Evolutionary conservation across 768 basidiomycete genomes (phyloP).

Genomic region (Leccinum boreale): DNA sequence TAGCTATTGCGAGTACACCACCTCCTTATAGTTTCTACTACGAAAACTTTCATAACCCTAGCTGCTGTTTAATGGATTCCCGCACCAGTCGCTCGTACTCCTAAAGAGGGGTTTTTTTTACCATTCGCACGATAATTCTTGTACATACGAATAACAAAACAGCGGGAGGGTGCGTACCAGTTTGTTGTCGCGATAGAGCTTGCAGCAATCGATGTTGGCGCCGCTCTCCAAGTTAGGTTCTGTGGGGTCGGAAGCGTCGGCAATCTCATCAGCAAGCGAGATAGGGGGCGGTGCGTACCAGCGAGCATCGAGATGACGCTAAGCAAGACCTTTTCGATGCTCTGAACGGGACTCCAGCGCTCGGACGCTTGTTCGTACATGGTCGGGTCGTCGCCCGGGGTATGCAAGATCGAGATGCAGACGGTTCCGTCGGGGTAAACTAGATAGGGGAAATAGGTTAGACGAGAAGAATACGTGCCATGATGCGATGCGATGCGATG

Average conservation of each 20-base stretch:
- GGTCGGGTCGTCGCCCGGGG: conserved; percentile 87
- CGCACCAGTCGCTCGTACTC: conserved; percentile 90
- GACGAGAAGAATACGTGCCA: not conserved
- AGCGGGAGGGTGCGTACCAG: conserved; percentile 34
- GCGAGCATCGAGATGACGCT: conserved; percentile 98
- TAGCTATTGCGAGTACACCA: conserved; percentile 8
- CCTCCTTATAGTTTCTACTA: conserved; percentile 14
- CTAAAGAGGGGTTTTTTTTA: conserved; percentile 23
- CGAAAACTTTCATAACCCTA: conserved; percentile 57
- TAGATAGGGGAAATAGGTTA: conserved; percentile 28
- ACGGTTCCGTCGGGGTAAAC: conserved; percentile 96
- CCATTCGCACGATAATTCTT: conserved; percentile 1
- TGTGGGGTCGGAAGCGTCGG: conserved; percentile 20
- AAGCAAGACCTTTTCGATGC: conserved; percentile 93
- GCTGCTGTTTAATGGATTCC: conserved; percentile 78
- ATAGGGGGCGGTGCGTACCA: conserved; percentile 44
- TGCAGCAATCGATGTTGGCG: conserved; percentile 97
- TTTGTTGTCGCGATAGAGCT: conserved; percentile 88
- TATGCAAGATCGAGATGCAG: conserved; percentile 97
- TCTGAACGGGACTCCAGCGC: conserved; percentile 98
- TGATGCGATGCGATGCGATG: not conserved
- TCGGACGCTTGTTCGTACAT: conserved; percentile 96
- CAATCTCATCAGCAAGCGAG: not conserved
- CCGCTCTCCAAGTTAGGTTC: conserved; percentile 98
- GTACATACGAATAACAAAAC: not conserved